A percentile compares a stretch with the other conserved stretches of the same genome.
Evolutionary conservation across 129 eudicot species (phyloP).

Genomic region (Pseudognaphalium luteoalbum): DNA sequence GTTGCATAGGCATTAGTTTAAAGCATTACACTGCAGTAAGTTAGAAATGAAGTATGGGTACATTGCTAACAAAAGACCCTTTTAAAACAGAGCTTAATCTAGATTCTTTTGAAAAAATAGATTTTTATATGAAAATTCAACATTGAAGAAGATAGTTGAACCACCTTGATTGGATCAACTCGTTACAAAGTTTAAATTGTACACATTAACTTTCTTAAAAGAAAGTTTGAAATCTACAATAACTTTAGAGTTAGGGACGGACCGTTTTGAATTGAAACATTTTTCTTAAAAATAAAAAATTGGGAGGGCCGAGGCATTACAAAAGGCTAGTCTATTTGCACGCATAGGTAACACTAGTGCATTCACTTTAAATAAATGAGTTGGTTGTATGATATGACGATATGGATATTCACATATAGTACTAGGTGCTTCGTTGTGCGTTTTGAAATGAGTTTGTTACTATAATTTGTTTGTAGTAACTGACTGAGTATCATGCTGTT

Average conservation of each 20-base stretch:
- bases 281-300: too few species aligned
- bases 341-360: neutral
- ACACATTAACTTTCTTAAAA: neutral
- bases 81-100: neutral
- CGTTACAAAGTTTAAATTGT: neutral
- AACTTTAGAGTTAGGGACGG: neutral
- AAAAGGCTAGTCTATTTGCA: neutral
- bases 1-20: neutral
- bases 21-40: too few species aligned
- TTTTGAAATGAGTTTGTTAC: neutral
- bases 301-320: neutral
- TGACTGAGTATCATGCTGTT: neutral
- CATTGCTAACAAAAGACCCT: neutral
- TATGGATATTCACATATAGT: neutral
- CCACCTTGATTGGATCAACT: constrained; percentile 2
- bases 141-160: neutral
- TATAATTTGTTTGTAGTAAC: too few species aligned
- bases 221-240: neutral
- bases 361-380: neutral
- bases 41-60: neutral
- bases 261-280: neutral
- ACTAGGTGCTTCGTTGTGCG: neutral
- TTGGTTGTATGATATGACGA: neutral
- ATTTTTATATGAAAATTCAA: neutral
- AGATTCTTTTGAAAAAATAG: neutral